Evolutionary conservation across 108 stramenopile genomes (phyloP).

Genomic region (Discostella stelligeroides): DNA sequence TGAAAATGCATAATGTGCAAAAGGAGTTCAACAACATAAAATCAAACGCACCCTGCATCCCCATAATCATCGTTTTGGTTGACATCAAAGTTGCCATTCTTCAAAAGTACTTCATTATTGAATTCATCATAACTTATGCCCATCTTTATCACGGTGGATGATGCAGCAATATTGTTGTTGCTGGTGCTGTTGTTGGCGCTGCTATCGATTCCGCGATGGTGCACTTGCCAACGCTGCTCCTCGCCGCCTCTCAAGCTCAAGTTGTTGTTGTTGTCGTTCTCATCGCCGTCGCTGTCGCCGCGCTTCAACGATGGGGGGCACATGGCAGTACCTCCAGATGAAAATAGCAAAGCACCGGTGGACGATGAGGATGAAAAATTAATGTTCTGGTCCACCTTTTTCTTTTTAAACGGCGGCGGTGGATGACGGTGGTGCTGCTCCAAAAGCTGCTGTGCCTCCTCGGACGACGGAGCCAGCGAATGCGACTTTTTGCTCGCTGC

Average conservation of each 20-base stretch:
- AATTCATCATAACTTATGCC: not conserved
- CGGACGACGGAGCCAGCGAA: no score
- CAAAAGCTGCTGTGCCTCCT: not conserved
- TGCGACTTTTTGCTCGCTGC: not conserved
- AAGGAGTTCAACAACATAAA: not conserved
- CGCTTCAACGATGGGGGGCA: not conserved
- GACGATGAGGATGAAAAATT: not conserved
- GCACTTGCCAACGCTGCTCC: not conserved
- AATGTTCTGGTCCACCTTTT: not conserved
- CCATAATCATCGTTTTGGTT: no score
- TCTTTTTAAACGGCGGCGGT: not conserved
- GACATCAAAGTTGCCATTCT: not conserved
- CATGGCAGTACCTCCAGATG: not conserved
- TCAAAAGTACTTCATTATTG: not conserved
- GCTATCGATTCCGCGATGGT: not conserved
- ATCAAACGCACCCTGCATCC: not conserved
- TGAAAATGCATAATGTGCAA: slow-evolving; percentile 3
- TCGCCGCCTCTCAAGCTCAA: not conserved
- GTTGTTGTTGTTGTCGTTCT: not conserved
- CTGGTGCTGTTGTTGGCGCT: not conserved
- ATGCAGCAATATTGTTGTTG: not conserved
- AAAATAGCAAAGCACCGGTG: not conserved
- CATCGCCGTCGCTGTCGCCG: not conserved
- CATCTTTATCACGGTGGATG: not conserved
- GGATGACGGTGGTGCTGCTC: not conserved